Evolutionary conservation across 805 yeast species (phyloP).

Genomic region (Nematodospora valgi): DNA sequence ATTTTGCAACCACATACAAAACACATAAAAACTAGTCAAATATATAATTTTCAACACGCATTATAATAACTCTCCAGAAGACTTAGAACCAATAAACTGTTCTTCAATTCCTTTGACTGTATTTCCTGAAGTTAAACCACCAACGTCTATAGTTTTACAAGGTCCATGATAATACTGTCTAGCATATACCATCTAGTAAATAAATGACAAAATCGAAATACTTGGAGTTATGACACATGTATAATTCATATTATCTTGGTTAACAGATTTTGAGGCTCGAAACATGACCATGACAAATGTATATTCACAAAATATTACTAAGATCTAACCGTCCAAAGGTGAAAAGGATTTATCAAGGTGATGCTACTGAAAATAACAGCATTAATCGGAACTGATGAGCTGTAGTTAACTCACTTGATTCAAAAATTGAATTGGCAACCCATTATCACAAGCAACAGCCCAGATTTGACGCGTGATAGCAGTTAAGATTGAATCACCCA

Average conservation of each 20-base stretch:
- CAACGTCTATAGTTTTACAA: constrained; percentile 21
- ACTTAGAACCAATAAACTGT: too few relatives aligned
- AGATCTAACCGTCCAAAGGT: constrained; percentile 41
- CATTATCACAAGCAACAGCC: constrained; percentile 31
- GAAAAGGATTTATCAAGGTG: constrained; percentile 49
- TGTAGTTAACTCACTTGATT: constrained; percentile 23
- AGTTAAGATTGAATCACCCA: constrained; percentile 30
- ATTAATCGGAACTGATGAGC: constrained; percentile 24
- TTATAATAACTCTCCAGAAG: too few relatives aligned
- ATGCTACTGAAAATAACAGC: constrained; percentile 32
- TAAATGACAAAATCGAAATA: constrained; percentile 25
- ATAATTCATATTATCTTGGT: constrained; percentile 34
- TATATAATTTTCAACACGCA: too few relatives aligned
- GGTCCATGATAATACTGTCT: constrained; percentile 29
- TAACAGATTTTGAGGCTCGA: constrained; percentile 44
- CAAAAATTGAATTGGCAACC: constrained; percentile 24
- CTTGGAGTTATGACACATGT: constrained; percentile 30
- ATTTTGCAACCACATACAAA: too few relatives aligned
- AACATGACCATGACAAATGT: constrained; percentile 38
- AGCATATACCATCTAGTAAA: constrained; percentile 25
- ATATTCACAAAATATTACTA: constrained; percentile 28
- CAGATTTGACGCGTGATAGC: constrained; percentile 28
- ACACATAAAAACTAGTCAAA: too few relatives aligned
- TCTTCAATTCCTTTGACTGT: constrained; percentile 4
- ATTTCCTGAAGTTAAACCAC: constrained; percentile 1